Conservation (phyloP, 106 monocot species). For the Posidonia australis region DNA sequence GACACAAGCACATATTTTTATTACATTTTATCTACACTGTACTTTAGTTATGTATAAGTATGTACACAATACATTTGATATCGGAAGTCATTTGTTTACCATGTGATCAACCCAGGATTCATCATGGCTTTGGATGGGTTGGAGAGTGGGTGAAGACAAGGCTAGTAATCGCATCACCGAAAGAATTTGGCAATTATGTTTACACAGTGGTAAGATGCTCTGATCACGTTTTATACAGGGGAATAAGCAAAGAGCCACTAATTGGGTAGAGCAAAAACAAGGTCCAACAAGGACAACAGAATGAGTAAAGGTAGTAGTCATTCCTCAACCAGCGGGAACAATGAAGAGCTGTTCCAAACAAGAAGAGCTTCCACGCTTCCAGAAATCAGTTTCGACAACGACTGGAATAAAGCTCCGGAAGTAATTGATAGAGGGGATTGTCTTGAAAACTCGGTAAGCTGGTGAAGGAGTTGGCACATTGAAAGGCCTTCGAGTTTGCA, state of each 20-base stretch:
- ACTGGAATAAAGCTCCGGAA: conserved; percentile 60
- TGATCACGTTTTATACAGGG: too few relatives aligned
- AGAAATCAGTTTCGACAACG: conserved; percentile 52
- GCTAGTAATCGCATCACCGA: background rate
- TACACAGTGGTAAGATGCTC: background rate
- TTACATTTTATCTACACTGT: background rate
- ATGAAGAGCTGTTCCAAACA: conserved; percentile 14
- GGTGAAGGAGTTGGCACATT: background rate
- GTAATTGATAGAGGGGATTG: conserved; percentile 47
- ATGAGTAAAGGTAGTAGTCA: conserved; percentile 71
- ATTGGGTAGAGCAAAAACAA: background rate
- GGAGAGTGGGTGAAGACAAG: conserved; percentile 21
- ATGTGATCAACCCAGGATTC: conserved; percentile 5
- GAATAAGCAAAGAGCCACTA: too few relatives aligned
- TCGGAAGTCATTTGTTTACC: background rate
- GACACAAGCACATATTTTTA: background rate
- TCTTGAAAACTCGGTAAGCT: background rate
- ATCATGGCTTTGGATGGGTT: conserved; percentile 26
- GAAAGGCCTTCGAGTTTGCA: background rate
- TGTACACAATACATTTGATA: background rate
- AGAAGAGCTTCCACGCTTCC: conserved; percentile 42
- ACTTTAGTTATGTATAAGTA: background rate
- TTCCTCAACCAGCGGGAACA: conserved; percentile 35
- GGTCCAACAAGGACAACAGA: conserved; percentile 27
- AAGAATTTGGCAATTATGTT: background rate